Percentiles rank a stretch among this genome's conserved stretches.
These are phyloP conservation scores for Hypoxylon fuscum DNA, from an alignment of 495 filamentous ascomycete genomes.

Conservation along the genomic window DNA sequence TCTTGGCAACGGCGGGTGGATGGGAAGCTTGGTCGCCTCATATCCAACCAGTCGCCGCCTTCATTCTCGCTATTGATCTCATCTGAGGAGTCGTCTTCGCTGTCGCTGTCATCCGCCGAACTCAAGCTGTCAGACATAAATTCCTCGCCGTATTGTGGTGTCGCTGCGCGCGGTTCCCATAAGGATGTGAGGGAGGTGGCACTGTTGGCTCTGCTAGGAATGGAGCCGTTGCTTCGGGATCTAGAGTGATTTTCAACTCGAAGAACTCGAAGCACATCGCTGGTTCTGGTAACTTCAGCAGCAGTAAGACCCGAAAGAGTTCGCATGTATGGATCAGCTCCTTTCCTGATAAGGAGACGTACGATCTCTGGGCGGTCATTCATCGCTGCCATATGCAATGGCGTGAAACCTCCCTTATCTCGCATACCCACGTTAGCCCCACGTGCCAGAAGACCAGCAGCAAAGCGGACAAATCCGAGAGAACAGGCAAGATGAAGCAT, in stretches of 20 bases:
- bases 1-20: slow-evolving; percentile 38
- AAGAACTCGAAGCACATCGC: slow-evolving; percentile 62
- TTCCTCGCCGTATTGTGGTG: slow-evolving; percentile 46
- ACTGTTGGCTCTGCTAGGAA: slow-evolving; percentile 71
- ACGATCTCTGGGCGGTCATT: slow-evolving; percentile 79
- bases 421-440: slow-evolving; percentile 79
- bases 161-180: slow-evolving; percentile 62
- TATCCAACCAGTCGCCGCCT: slow-evolving; percentile 48
- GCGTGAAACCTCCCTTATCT: slow-evolving; percentile 83
- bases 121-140: slow-evolving; percentile 46
- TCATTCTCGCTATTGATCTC: slow-evolving; percentile 48
- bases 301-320: slow-evolving; percentile 77
- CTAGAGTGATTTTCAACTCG: slow-evolving; percentile 67
- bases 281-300: slow-evolving; percentile 74
- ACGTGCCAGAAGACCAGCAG: slow-evolving; percentile 80
- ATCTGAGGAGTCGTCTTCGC: slow-evolving; percentile 52
- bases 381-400: slow-evolving; percentile 85
- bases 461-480: slow-evolving; percentile 77
- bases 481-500: slow-evolving; percentile 85
- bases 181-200: slow-evolving; percentile 70
- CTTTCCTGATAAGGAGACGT: slow-evolving; percentile 73
- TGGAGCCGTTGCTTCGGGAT: slow-evolving; percentile 56
- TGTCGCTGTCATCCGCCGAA: slow-evolving; percentile 49
- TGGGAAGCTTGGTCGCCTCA: slow-evolving; percentile 48
- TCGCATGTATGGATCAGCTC: slow-evolving; percentile 75